These are phyloP conservation scores for Alternaria longipes DNA, from an alignment of 2,329 filamentous ascomycete species.

Conservation along the genomic window DNA sequence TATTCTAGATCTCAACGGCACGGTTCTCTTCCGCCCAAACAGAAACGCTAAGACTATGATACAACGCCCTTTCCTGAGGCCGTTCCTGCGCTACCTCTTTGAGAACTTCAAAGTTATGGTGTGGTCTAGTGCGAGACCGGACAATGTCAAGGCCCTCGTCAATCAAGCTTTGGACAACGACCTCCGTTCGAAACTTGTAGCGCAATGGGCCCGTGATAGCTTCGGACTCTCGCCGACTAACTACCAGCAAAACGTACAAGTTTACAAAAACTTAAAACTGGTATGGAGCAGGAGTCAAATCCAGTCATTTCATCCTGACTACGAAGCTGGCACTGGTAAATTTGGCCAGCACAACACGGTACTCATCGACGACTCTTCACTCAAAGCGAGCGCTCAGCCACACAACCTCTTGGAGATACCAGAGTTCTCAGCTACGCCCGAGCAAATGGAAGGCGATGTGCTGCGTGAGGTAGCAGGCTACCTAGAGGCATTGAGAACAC, in stretches of 20 bases:
- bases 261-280: conserved; percentile 83
- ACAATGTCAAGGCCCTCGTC: conserved; percentile 77
- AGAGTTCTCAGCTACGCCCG: conserved; percentile 69
- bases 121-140: conserved; percentile 84
- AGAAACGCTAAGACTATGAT: conserved; percentile 62
- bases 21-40: conserved; percentile 78
- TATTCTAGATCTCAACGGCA: conserved; percentile 93
- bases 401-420: conserved; percentile 83
- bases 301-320: conserved; percentile 54
- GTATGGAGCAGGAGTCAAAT: conserved; percentile 70
- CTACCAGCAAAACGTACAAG: conserved; percentile 77
- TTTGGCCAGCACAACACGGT: conserved; percentile 91
- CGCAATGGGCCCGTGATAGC: conserved; percentile 79
- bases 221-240: conserved; percentile 72
- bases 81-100: conserved; percentile 79
- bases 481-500: conserved; percentile 60
- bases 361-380: conserved; percentile 82
- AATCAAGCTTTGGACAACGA: conserved; percentile 67
- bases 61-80: conserved; percentile 70
- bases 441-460: conserved; percentile 54
- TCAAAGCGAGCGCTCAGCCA: conserved; percentile 86
- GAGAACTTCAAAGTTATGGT: conserved; percentile 81
- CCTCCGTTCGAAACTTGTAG: conserved; percentile 67
- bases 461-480: conserved; percentile 62
- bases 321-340: conserved; percentile 40